Base-by-base conservation (phyloP, 2,329 filamentous ascomycete species). In the Chaetothyriales sp. region DNA sequence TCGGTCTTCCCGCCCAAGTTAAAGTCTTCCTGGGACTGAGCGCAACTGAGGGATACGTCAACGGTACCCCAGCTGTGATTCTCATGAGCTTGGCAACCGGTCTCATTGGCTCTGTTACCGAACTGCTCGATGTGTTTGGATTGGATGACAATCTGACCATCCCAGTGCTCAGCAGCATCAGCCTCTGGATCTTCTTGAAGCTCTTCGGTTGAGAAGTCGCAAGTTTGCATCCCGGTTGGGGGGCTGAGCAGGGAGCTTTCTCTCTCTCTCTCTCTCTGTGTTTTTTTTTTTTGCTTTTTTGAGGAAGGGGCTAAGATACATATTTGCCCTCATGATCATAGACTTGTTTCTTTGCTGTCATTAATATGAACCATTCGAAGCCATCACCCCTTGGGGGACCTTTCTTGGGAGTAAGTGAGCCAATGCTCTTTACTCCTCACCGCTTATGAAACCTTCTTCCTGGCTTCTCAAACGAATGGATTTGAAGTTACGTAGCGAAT, bases 61-160 rank as follows among this genome's bases (percentile, higher is more conserved):
- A 74, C 0, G 89, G 92, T 1, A 71, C 76, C 1, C 59, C 83
- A 54, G 92, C 92, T 1, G 73, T 96, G 36, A 83, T 80, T 3
- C 72, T 86, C 52, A 80, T 96, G 78, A 86, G 87, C 63, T 57
- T 95, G 42, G 86, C 85, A 70, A 89, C 89, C 5, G 92, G 92
- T n/a, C 68, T 96, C 44, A 79, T 90, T 49, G 92, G 88, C 43
- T 86, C 88, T 51, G 81, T 81, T 44, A 95, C 88, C 62, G 92
- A 98, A 68, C 84, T 90, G 15, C 75, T 95, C 45, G 88, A 98
- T 68, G 63, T 96, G 0, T 95, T 88, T 65, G 86, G 88, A 46
- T 89, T 87, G 84, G 92, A 98, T 63, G 92, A 98, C 69, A 98
- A 98, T 68, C 73, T 98, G 60, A 96, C 90, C 47, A 98, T 98